These are phyloP conservation scores for Favolaschia claudopus DNA, from an alignment of 768 basidiomycete genomes.

Conservation along the genomic window DNA sequence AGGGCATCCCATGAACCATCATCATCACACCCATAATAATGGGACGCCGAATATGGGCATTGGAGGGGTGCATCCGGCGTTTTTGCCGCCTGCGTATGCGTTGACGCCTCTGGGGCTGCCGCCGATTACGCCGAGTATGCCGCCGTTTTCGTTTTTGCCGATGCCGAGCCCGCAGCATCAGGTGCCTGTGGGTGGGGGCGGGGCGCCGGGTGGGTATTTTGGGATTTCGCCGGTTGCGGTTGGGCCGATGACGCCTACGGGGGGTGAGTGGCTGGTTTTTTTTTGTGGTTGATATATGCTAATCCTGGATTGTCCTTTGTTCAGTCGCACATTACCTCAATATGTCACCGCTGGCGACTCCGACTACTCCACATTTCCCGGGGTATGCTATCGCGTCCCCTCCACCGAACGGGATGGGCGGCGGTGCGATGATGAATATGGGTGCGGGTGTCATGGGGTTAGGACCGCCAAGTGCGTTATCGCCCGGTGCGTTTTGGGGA, in stretches of 20 bases:
- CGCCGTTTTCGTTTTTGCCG: conserved; percentile 86
- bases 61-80: conserved; percentile 48
- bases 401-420: not conserved
- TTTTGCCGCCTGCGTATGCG: conserved; percentile 42
- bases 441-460: not conserved
- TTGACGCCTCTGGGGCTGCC: conserved; percentile 85
- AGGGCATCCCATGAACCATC: too few species aligned
- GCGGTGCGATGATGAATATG: not conserved
- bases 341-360: conserved; percentile 28
- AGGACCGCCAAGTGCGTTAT: conserved; percentile 51
- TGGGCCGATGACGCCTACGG: conserved; percentile 24
- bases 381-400: conserved; percentile 13
- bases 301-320: not conserved
- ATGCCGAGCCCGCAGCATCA: conserved; percentile 21
- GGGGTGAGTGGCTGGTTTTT: conserved; percentile 6
- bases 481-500: conserved; percentile 81
- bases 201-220: conserved; percentile 2
- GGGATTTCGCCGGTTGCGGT: too few species aligned
- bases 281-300: not conserved
- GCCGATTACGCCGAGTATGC: conserved; percentile 97
- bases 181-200: not conserved
- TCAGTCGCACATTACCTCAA: conserved; percentile 19
- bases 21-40: conserved; percentile 30
- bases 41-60: conserved; percentile 34
- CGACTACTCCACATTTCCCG: conserved; percentile 25